Conservation (phyloP, 371 early-diverging fungal species). For the Mucor velutinosus region DNA sequence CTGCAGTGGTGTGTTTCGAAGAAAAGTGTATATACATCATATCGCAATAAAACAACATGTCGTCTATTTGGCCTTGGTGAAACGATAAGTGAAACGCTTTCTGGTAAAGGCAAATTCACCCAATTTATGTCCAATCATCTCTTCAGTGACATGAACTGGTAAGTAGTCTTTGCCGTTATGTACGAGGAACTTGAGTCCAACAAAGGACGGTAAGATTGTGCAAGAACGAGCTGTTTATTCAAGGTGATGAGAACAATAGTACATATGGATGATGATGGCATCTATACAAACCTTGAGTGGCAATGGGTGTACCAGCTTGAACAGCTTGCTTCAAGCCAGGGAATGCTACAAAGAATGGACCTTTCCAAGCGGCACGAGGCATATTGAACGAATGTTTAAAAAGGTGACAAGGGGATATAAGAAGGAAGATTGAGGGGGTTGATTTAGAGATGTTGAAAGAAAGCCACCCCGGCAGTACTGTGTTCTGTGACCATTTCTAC, state of each 20-base stretch:
- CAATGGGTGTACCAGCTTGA: slow-evolving; percentile 52
- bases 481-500: neutral
- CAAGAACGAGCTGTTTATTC: slow-evolving; percentile 70
- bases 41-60: neutral
- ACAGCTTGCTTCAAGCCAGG: slow-evolving; percentile 62
- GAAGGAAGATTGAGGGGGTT: neutral
- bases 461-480: neutral
- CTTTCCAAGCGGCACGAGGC: slow-evolving; percentile 94
- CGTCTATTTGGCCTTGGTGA: slow-evolving; percentile 81
- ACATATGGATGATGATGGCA: neutral
- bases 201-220: slow-evolving; percentile 92
- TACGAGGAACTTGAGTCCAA: slow-evolving; percentile 89
- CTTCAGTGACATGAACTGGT: slow-evolving; percentile 87
- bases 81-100: slow-evolving; percentile 87
- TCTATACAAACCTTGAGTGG: slow-evolving; percentile 46
- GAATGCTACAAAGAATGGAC: slow-evolving; percentile 88
- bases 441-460: neutral
- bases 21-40: neutral
- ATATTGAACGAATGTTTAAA: slow-evolving; percentile 20
- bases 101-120: slow-evolving; percentile 95
- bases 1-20: neutral
- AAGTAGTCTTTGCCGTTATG: slow-evolving; percentile 94
- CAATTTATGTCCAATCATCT: slow-evolving; percentile 96
- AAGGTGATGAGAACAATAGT: neutral
- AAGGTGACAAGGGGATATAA: neutral